phyloP scores from a whole-genome alignment of 1,284 basidiomycete genomes.

The Ceratobasidium sp. region DNA sequence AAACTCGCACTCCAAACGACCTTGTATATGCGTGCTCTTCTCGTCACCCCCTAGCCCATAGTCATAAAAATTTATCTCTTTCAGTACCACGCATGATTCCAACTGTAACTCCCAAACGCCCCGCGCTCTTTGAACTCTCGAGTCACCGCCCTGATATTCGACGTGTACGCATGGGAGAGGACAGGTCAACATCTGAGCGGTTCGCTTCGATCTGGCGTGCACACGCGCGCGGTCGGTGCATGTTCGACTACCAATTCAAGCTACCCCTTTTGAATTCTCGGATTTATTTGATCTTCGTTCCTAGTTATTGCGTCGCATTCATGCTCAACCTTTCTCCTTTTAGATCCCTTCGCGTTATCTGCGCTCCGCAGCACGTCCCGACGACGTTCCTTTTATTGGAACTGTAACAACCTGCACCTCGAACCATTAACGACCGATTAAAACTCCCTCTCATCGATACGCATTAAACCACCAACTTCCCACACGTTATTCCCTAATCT shows the following conservation, averaged over 20 bases:
- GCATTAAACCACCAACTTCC: background rate
- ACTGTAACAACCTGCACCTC: background rate
- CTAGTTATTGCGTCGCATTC: background rate
- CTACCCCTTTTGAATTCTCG: background rate
- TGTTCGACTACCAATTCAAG: conserved; percentile 10
- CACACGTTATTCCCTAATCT: background rate
- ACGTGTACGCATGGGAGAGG: background rate
- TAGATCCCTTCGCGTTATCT: background rate
- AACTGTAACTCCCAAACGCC: no score
- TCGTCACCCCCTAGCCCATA: no score
- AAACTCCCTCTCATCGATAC: background rate
- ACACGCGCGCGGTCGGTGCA: background rate
- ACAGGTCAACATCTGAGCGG: background rate
- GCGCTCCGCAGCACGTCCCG: background rate
- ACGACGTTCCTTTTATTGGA: background rate
- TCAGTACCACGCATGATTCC: no score
- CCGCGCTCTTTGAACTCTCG: no score
- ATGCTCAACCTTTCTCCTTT: conserved; percentile 1
- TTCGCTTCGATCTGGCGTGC: background rate
- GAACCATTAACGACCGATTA: background rate
- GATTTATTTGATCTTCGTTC: background rate
- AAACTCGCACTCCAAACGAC: no score
- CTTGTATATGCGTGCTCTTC: no score
- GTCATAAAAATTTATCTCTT: no score
- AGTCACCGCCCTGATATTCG: background rate